phyloP scores from a whole-genome alignment of 768 basidiomycete species.

The Rhodotorula sphaerocarpa region DNA sequence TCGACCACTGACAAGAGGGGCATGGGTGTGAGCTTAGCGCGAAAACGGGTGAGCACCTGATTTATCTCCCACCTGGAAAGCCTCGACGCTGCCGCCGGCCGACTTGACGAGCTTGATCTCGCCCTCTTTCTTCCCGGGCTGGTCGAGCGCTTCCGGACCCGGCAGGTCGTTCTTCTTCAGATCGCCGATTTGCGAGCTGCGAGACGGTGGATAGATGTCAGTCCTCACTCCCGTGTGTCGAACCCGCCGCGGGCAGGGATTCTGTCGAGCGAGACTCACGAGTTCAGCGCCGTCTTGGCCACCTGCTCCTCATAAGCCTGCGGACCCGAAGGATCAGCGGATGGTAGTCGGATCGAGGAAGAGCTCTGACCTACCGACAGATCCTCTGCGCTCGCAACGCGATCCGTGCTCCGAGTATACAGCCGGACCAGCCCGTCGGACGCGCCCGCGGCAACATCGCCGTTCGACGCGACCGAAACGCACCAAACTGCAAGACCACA shows the following conservation, averaged over 20 bases:
- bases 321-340: no score
- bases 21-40: not conserved
- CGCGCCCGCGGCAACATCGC: slow-evolving; percentile 83
- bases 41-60: not conserved
- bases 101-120: slow-evolving; percentile 87
- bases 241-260: not conserved
- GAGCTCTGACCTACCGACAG: slow-evolving; percentile 6
- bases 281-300: slow-evolving; percentile 66
- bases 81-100: slow-evolving; percentile 65
- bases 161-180: slow-evolving; percentile 85
- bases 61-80: slow-evolving; percentile 86
- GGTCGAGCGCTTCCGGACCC: slow-evolving; percentile 66
- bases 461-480: slow-evolving; percentile 75
- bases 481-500: slow-evolving; percentile 60
- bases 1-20: slow-evolving; percentile 65
- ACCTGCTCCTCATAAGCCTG: slow-evolving; percentile 60
- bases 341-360: not conserved
- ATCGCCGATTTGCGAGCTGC: slow-evolving; percentile 73
- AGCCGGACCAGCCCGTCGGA: slow-evolving; percentile 82
- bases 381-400: slow-evolving; percentile 17
- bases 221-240: not conserved
- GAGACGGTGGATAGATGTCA: accelerated
- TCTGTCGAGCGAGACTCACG: slow-evolving; percentile 41
- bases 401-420: slow-evolving; percentile 52
- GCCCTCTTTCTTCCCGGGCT: slow-evolving; percentile 85